A percentile compares a stretch with the other conserved stretches of the same genome.
Evolutionary conservation across 495 filamentous ascomycete genomes (phyloP).

Genomic region (Podospora appendiculata): DNA sequence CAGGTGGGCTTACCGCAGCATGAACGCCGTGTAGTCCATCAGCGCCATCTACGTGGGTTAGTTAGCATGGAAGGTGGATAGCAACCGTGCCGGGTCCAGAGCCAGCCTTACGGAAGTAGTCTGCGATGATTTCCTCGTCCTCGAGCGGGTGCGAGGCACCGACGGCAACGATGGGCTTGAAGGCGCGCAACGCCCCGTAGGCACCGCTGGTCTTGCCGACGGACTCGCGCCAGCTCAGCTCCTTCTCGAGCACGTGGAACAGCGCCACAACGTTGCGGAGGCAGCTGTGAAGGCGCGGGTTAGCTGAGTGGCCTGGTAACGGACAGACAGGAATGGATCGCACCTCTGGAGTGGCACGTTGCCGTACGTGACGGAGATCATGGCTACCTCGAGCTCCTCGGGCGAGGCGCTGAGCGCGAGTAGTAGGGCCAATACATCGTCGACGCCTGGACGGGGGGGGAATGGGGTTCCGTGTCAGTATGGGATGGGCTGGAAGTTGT

Average conservation of each 20-base stretch:
- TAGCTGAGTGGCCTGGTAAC: slow-evolving; percentile 19
- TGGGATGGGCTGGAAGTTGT: background rate
- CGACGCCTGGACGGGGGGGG: slow-evolving; percentile 53
- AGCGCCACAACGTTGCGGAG: slow-evolving; percentile 83
- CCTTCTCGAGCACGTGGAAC: slow-evolving; percentile 88
- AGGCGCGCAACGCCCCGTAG: slow-evolving; percentile 58
- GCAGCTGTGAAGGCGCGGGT: slow-evolving; percentile 48
- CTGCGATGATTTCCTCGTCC: slow-evolving; percentile 73
- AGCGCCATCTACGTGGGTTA: slow-evolving; percentile 56
- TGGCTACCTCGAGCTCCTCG: slow-evolving; percentile 78
- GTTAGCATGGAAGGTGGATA: background rate
- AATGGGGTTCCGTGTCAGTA: background rate
- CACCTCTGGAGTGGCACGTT: slow-evolving; percentile 77
- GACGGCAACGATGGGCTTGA: slow-evolving; percentile 75
- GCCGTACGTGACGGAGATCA: slow-evolving; percentile 88
- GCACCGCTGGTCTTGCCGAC: slow-evolving; percentile 52
- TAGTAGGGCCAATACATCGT: slow-evolving; percentile 80
- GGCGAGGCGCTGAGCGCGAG: slow-evolving; percentile 76
- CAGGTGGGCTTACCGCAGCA: slow-evolving; percentile 48
- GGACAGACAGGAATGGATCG: background rate
- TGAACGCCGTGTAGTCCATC: slow-evolving; percentile 94
- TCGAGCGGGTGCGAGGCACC: slow-evolving; percentile 80
- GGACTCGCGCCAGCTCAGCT: slow-evolving; percentile 72
- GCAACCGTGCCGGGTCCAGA: too few species aligned
- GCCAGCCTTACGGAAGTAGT: slow-evolving; percentile 77